These are phyloP conservation scores for Sphagnum tenellum DNA, from an alignment of 225 moss, liverwort and hornwort species.

Conservation along the genomic window DNA sequence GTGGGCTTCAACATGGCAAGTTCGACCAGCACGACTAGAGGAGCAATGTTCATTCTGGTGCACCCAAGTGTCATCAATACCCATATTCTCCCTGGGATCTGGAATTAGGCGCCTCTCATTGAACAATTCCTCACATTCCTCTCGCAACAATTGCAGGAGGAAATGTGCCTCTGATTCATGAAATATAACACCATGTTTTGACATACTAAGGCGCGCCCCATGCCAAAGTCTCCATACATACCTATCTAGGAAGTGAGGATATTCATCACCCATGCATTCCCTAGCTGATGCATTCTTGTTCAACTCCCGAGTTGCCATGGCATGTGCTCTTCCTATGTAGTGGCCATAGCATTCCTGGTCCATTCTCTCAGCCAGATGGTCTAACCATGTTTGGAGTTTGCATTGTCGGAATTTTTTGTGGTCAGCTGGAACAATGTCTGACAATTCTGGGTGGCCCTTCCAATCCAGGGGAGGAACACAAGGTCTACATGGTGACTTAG, in stretches of 20 bases:
- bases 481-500: constrained; percentile 1
- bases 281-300: neutral
- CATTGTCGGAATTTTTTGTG: constrained; percentile 10
- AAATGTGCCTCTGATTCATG: constrained; percentile 1
- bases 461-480: neutral
- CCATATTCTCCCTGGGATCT: neutral
- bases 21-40: neutral
- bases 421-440: constrained; percentile 6
- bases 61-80: neutral
- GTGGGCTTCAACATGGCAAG: too few relatives aligned
- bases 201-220: constrained; percentile 2
- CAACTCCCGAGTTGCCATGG: neutral
- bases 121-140: constrained; percentile 20
- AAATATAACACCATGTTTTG: constrained; percentile 9
- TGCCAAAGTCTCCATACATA: constrained; percentile 6
- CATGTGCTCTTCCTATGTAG: constrained; percentile 7
- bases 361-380: constrained; percentile 10
- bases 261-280: neutral
- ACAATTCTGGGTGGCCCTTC: constrained; percentile 7
- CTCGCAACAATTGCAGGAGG: constrained; percentile 11
- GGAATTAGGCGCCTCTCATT: neutral
- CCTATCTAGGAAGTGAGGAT: constrained; percentile 7
- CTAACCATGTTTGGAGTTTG: constrained; percentile 14
- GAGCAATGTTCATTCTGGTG: neutral
- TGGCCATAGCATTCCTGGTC: constrained; percentile 7